Evolutionary conservation across 2,329 filamentous ascomycete genomes (phyloP).

Genomic region (Hypoxylon sp.): DNA sequence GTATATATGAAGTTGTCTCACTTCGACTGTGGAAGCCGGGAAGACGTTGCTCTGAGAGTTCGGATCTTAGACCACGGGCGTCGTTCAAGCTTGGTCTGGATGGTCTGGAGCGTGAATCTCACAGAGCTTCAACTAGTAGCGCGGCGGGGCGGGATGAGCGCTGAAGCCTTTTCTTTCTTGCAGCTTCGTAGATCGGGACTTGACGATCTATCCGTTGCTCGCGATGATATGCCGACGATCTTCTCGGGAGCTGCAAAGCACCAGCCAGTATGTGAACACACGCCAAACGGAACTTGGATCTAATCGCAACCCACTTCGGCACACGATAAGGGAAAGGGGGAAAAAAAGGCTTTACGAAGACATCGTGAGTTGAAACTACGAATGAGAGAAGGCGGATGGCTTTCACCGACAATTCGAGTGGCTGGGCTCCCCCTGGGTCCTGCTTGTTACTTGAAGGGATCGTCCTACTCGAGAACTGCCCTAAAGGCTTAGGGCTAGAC

Average conservation of each 20-base stretch:
- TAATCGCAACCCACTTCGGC: slow-evolving; percentile 21
- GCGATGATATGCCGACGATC: slow-evolving; percentile 22
- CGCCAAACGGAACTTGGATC: slow-evolving; percentile 1
- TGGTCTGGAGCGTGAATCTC: slow-evolving; percentile 19
- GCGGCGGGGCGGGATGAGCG: slow-evolving; percentile 28
- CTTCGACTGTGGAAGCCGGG: slow-evolving; percentile 14
- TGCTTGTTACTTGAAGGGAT: slow-evolving; percentile 23
- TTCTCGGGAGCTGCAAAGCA: slow-evolving; percentile 25
- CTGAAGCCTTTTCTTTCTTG: slow-evolving; percentile 23
- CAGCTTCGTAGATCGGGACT: slow-evolving; percentile 22
- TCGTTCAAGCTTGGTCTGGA: not conserved
- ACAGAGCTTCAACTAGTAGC: slow-evolving; percentile 21
- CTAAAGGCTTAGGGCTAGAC: slow-evolving; percentile 32
- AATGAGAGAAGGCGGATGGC: slow-evolving; percentile 42
- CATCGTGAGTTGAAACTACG: slow-evolving; percentile 40
- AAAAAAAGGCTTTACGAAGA: slow-evolving; percentile 21
- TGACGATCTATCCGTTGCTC: slow-evolving; percentile 23
- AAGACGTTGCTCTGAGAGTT: slow-evolving; percentile 8
- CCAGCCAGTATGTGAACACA: slow-evolving; percentile 34
- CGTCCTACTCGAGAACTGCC: slow-evolving; percentile 31
- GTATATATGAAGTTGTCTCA: slow-evolving; percentile 28
- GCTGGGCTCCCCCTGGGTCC: slow-evolving; percentile 42
- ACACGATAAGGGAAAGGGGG: slow-evolving; percentile 17
- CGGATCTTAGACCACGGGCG: slow-evolving; percentile 12
- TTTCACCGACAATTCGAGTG: slow-evolving; percentile 54